Percentiles rank a stretch among this genome's conserved stretches.
Evolutionary conservation across 2,329 filamentous ascomycete genomes (phyloP).

Genomic region (Camptophora hylomeconis): DNA sequence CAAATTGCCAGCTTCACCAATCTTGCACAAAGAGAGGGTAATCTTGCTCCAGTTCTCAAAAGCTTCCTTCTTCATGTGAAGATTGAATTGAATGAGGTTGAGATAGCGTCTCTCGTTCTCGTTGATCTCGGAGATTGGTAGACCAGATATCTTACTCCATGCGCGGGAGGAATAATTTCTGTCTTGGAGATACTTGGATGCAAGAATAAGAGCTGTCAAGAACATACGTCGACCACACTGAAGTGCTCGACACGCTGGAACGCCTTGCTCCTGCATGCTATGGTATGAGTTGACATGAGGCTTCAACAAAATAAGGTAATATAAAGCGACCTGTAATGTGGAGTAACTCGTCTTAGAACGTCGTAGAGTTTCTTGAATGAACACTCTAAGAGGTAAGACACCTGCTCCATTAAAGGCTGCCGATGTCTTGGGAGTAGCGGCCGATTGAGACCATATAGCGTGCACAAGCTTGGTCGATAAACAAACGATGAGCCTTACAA

Average conservation of each 20-base stretch:
- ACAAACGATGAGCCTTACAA: constrained; percentile 37
- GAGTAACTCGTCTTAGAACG: constrained; percentile 95
- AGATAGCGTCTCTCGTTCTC: constrained; percentile 92
- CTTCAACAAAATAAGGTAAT: constrained; percentile 91
- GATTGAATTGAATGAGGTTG: constrained; percentile 78
- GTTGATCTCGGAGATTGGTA: constrained; percentile 88
- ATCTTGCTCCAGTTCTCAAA: constrained; percentile 93
- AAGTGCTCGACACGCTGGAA: constrained; percentile 58
- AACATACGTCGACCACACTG: constrained; percentile 98
- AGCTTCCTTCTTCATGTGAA: constrained; percentile 78
- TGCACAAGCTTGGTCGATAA: constrained; percentile 95
- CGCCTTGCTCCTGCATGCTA: constrained; percentile 76
- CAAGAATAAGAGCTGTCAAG: constrained; percentile 81
- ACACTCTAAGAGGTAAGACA: constrained; percentile 80
- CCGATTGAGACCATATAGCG: constrained; percentile 90
- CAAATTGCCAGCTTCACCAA: too few species aligned
- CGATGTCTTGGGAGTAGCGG: constrained; percentile 62
- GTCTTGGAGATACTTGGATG: constrained; percentile 96
- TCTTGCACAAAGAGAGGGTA: constrained; percentile 48
- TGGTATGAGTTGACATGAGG: constrained; percentile 71
- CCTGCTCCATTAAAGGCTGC: constrained; percentile 51
- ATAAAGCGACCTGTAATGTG: constrained; percentile 88
- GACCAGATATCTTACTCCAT: constrained; percentile 98
- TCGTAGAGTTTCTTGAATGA: constrained; percentile 93
- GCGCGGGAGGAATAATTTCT: constrained; percentile 94